Evolutionary conservation across 352 stramenopile genomes (phyloP).

Genomic region (Globisporangium apiculatum): DNA sequence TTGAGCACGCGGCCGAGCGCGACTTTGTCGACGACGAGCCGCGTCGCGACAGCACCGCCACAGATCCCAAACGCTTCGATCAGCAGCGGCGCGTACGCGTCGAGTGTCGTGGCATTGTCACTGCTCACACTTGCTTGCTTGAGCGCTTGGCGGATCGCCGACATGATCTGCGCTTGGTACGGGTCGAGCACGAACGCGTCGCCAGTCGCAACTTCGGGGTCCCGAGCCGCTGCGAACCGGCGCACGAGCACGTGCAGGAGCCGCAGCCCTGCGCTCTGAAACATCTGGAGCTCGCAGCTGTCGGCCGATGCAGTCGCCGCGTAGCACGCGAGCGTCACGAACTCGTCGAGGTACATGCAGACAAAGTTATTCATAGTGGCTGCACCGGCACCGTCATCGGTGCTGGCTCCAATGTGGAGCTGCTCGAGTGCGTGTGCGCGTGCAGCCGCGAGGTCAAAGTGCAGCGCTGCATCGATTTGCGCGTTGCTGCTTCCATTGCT

Average conservation of each 20-base stretch:
- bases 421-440: constrained; percentile 40
- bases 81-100: constrained; percentile 62
- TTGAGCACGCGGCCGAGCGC: constrained; percentile 56
- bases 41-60: constrained; percentile 34
- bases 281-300: constrained; percentile 66
- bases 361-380: constrained; percentile 49
- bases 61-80: constrained; percentile 65
- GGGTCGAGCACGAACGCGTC: constrained; percentile 64
- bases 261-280: constrained; percentile 63
- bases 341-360: constrained; percentile 86
- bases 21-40: constrained; percentile 70
- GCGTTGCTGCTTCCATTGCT: neutral
- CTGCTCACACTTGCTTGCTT: constrained; percentile 31
- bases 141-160: constrained; percentile 67
- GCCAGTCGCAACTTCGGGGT: constrained; percentile 57
- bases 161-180: constrained; percentile 79
- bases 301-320: constrained; percentile 63
- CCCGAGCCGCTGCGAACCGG: constrained; percentile 42
- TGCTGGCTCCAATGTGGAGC: constrained; percentile 5
- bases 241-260: constrained; percentile 62
- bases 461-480: constrained; percentile 22
- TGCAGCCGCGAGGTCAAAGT: constrained; percentile 65
- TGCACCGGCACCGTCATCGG: constrained; percentile 6
- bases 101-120: constrained; percentile 15
- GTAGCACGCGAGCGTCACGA: constrained; percentile 79